Conservation (phyloP, 129 eudicot genomes). For the Scalesia atractyloides region DNA sequence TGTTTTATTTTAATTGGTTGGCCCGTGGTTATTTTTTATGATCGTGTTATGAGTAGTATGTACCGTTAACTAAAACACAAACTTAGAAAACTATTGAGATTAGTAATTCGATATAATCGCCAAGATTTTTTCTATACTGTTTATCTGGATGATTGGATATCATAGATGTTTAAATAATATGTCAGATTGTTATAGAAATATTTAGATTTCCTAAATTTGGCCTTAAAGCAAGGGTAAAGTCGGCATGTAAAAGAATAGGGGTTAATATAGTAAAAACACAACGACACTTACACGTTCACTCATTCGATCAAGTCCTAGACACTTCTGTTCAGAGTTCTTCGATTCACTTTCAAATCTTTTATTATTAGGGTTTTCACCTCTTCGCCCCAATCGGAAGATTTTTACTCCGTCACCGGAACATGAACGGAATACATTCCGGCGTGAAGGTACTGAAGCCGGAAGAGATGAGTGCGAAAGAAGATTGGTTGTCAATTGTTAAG, state of each 20-base stretch:
- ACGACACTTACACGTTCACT: neutral
- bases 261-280: neutral
- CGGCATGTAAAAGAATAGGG: neutral
- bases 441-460: slow-evolving; percentile 1
- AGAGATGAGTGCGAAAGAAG: slow-evolving; percentile 30
- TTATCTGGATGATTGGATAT: too few species aligned
- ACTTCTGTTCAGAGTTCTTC: neutral
- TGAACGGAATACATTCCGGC: slow-evolving; percentile 44
- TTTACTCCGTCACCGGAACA: neutral
- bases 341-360: neutral
- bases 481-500: slow-evolving; percentile 28
- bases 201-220: neutral
- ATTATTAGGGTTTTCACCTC: neutral
- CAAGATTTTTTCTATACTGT: too few species aligned
- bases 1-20: too few species aligned
- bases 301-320: neutral
- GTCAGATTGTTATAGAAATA: too few species aligned
- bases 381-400: neutral
- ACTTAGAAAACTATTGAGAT: too few species aligned
- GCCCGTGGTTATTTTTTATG: too few species aligned
- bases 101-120: too few species aligned
- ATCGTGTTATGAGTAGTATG: too few species aligned
- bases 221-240: neutral
- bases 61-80: too few species aligned
- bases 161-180: too few species aligned